A percentile compares a stretch with the other conserved stretches of the same genome.
Conservation (phyloP, 208 protist species). For the Leishmania aethiopica region DNA sequence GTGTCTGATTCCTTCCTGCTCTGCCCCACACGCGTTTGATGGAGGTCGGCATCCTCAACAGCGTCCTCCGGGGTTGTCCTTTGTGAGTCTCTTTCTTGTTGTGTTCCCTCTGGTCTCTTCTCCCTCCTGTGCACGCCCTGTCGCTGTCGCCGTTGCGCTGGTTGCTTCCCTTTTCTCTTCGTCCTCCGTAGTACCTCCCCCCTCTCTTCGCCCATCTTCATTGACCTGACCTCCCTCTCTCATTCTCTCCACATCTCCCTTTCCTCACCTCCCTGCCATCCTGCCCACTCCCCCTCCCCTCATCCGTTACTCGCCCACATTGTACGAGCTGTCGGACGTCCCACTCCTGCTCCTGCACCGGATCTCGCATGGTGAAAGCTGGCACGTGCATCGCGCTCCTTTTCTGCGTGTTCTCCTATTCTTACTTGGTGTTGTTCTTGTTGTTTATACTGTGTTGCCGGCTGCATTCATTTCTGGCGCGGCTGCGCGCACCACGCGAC, state of each 20-base stretch:
- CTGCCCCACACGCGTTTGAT: neutral
- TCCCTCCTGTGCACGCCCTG: neutral
- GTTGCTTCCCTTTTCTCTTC: neutral
- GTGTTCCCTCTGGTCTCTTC: neutral
- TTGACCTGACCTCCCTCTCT: neutral
- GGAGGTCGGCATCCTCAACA: neutral
- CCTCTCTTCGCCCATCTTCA: neutral
- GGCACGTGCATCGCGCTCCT: neutral
- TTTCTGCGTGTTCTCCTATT: too few species aligned
- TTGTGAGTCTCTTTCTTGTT: neutral
- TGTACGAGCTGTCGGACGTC: neutral
- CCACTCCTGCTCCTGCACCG: neutral
- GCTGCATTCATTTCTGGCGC: neutral
- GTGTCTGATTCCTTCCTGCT: neutral
- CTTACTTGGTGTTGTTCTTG: too few species aligned
- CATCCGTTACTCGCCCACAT: neutral
- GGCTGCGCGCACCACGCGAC: neutral
- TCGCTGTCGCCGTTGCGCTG: neutral
- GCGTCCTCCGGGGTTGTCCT: neutral
- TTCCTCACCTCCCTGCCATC: neutral
- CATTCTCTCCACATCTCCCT: neutral
- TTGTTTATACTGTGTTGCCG: neutral
- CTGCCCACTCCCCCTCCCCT: too few species aligned
- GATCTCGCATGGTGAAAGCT: neutral
- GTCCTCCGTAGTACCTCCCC: neutral